Percentiles rank a stretch among this genome's conserved stretches.
Conservation (phyloP, 2,329 filamentous ascomycete genomes). For the Sporothrix phasma region DNA sequence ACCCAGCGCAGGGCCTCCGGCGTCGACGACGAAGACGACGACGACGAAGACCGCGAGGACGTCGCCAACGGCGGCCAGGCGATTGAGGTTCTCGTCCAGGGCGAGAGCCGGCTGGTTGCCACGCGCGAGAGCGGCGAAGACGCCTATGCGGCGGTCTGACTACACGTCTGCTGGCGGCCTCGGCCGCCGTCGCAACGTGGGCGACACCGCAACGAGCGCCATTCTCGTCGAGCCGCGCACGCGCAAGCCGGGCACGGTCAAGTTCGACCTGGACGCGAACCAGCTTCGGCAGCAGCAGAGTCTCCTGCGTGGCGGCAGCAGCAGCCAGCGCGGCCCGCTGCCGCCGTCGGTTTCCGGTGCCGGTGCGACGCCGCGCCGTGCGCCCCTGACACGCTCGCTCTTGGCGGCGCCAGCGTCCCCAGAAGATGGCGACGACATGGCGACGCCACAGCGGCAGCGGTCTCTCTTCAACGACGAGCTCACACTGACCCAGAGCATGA, state of each 20-base stretch:
- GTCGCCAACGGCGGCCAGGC: constrained; percentile 32
- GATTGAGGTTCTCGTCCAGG: constrained; percentile 44
- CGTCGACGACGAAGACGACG: constrained; percentile 19
- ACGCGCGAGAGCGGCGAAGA: constrained; percentile 39
- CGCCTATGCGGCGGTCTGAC: constrained; percentile 29
- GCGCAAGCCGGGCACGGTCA: constrained; percentile 31
- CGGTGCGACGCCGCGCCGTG: constrained; percentile 12
- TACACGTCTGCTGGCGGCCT: constrained; percentile 21
- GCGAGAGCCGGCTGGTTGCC: constrained; percentile 46
- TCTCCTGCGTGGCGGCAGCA: constrained; percentile 17
- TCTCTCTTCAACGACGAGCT: constrained; percentile 23
- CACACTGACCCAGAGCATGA: constrained; percentile 22
- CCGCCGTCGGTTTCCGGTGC: constrained; percentile 6
- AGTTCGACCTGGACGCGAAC: constrained; percentile 41
- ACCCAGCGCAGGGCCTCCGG: constrained; percentile 15
- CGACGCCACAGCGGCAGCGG: constrained; percentile 7
- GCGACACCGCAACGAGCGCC: constrained; percentile 29
- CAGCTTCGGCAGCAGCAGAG: constrained; percentile 21
- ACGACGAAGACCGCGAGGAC: constrained; percentile 18
- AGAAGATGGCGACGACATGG: neutral
- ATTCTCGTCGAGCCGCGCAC: constrained; percentile 46
- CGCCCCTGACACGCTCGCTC: constrained; percentile 5
- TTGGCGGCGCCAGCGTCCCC: too few species aligned
- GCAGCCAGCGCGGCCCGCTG: constrained; percentile 26
- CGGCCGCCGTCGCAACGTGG: constrained; percentile 25